Evolutionary conservation across 2,329 filamentous ascomycete species (phyloP).

Genomic region (Corniculantispora saksenae): DNA sequence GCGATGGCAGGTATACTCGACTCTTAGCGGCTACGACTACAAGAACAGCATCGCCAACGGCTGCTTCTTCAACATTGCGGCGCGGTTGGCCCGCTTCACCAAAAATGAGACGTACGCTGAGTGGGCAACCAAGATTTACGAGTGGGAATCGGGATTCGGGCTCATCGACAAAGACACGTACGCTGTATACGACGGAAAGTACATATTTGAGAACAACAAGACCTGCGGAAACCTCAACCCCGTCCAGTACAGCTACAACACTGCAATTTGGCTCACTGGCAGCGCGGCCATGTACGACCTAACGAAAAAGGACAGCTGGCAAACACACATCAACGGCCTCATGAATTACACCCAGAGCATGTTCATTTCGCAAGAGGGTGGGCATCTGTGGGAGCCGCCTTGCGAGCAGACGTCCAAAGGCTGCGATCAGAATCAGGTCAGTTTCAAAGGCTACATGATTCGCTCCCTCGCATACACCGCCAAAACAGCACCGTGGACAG

Average conservation of each 20-base stretch:
- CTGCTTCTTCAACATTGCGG: constrained; percentile 68
- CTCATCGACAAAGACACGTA: constrained; percentile 56
- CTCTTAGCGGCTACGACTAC: constrained; percentile 70
- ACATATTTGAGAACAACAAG: constrained; percentile 35
- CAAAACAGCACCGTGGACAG: constrained; percentile 56
- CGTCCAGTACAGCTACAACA: constrained; percentile 70
- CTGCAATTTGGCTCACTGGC: constrained; percentile 65
- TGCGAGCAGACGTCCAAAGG: constrained; percentile 57
- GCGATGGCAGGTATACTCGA: constrained; percentile 82
- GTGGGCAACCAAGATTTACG: constrained; percentile 72
- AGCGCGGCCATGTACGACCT: constrained; percentile 63
- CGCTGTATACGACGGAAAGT: constrained; percentile 54
- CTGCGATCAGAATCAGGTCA: constrained; percentile 64
- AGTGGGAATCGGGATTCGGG: constrained; percentile 59
- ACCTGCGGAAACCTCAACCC: constrained; percentile 55
- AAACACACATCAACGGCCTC: constrained; percentile 59
- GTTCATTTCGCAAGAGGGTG: constrained; percentile 55
- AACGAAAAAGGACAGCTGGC: constrained; percentile 55
- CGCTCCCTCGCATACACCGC: constrained; percentile 65
- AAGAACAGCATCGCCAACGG: constrained; percentile 71
- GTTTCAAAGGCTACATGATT: constrained; percentile 74
- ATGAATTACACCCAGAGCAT: constrained; percentile 49
- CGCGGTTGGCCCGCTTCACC: constrained; percentile 76
- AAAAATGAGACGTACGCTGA: constrained; percentile 75
- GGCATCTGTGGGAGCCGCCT: constrained; percentile 59